A percentile compares a stretch with the other conserved stretches of the same genome.
Conservation (phyloP, 345 rosid genomes). For the Syzygium grande region DNA sequence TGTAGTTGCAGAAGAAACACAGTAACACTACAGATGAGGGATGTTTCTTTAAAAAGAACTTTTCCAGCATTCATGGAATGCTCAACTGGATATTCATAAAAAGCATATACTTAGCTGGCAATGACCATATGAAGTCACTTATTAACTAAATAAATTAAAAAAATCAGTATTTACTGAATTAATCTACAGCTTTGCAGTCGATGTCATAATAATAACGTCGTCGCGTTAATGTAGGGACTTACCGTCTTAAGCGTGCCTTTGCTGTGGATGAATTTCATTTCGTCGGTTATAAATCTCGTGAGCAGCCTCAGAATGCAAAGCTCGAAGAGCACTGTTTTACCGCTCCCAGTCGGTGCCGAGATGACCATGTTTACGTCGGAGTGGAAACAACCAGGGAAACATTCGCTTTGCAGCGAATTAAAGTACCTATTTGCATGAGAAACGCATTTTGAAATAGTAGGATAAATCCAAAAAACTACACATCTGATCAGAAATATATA, state of each 20-base stretch:
- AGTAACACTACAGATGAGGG: not conserved
- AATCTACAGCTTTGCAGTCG: not conserved
- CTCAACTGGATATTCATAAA: not conserved
- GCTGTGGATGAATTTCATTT: slow-evolving; percentile 51
- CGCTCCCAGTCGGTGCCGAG: slow-evolving; percentile 99
- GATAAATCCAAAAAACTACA: not conserved
- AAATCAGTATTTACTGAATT: not conserved
- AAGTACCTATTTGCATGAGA: slow-evolving; percentile 47
- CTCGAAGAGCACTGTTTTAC: slow-evolving; percentile 93
- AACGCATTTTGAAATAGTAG: not conserved
- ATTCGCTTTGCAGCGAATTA: slow-evolving; percentile 93
- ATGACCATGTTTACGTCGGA: slow-evolving; percentile 87
- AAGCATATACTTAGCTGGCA: not conserved
- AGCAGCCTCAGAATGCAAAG: slow-evolving; percentile 87
- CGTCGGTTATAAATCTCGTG: slow-evolving; percentile 52
- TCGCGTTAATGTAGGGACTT: slow-evolving; percentile 8
- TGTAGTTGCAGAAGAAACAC: not conserved
- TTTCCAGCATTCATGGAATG: not conserved
- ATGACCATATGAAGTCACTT: not conserved
- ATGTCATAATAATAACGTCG: not conserved
- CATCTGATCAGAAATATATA: not conserved
- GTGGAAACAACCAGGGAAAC: slow-evolving; percentile 75
- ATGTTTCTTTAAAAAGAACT: not conserved
- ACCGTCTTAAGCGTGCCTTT: slow-evolving; percentile 93
- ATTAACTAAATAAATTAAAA: not conserved